A percentile compares a stretch with the other conserved stretches of the same genome.
These are phyloP conservation scores for Cyberlindnera amylophila DNA, from an alignment of 805 yeast genomes.

Conservation along the genomic window DNA sequence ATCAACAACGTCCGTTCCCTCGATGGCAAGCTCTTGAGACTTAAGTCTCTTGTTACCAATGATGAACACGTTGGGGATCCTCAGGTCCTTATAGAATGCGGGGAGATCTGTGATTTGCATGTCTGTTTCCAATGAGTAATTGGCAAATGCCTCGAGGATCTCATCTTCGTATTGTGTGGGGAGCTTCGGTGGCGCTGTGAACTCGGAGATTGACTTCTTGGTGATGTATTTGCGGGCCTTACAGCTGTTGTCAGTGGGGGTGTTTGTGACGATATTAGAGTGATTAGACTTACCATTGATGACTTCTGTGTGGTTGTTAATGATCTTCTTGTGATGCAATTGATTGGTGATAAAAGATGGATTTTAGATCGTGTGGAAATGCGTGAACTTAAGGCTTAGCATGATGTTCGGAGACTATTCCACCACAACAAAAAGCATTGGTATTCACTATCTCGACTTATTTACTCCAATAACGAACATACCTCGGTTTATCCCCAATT, in stretches of 20 bases:
- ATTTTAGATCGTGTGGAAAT: too few relatives aligned
- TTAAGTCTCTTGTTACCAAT: constrained; percentile 25
- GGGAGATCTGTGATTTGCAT: constrained; percentile 31
- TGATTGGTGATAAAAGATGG: too few relatives aligned
- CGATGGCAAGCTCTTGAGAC: constrained; percentile 31
- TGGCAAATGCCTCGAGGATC: constrained; percentile 40
- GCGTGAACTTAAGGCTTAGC: too few relatives aligned
- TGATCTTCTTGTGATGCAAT: too few relatives aligned
- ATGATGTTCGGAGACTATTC: too few relatives aligned
- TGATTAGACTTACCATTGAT: too few relatives aligned
- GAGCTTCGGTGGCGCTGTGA: constrained; percentile 30
- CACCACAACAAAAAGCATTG: too few relatives aligned
- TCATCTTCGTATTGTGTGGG: constrained; percentile 44
- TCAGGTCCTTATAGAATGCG: constrained; percentile 29
- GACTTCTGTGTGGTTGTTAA: too few relatives aligned
- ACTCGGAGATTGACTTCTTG: constrained; percentile 24
- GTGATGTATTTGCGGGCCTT: constrained; percentile 23
- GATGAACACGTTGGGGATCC: constrained; percentile 30
- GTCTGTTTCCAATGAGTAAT: constrained; percentile 39
- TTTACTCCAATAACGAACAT: too few relatives aligned
- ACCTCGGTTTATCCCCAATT: too few relatives aligned
- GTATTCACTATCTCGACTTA: too few relatives aligned
- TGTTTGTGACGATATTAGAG: background rate
- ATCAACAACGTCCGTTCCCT: constrained; percentile 43
- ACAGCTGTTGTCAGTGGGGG: too few relatives aligned